Evolutionary conservation across 2,329 filamentous ascomycete species (phyloP).

Genomic region (Fusarium sp.): DNA sequence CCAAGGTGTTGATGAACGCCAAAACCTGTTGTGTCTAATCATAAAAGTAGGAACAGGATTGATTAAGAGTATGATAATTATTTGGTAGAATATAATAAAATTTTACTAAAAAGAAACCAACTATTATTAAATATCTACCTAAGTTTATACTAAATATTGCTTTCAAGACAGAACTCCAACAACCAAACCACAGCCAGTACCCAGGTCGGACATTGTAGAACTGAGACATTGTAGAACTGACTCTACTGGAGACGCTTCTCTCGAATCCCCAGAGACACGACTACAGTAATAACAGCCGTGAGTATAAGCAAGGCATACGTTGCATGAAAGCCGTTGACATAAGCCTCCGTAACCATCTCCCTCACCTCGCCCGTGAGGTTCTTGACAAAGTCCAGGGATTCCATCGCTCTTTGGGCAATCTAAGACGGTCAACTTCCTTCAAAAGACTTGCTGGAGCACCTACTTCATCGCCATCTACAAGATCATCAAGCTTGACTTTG

Average conservation of each 20-base stretch:
- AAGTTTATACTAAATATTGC: not conserved
- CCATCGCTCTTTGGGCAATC: not conserved
- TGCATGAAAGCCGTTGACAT: constrained; percentile 30
- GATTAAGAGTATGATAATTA: not conserved
- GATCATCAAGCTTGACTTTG: not conserved
- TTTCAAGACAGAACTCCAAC: not conserved
- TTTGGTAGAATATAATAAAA: not conserved
- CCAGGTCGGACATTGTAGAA: not conserved
- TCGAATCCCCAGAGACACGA: not conserved
- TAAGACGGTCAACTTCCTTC: not conserved
- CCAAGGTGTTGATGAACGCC: not conserved
- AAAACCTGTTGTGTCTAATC: not conserved
- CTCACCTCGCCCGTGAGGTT: not conserved
- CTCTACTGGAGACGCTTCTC: not conserved
- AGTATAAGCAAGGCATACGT: not conserved
- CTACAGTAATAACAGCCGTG: not conserved
- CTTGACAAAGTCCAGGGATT: not conserved
- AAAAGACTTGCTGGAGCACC: not conserved
- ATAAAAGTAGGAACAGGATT: not conserved
- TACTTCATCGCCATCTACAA: not conserved
- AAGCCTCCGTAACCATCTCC: not conserved
- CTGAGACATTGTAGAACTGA: not conserved
- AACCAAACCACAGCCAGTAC: not conserved
- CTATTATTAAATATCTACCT: not conserved
- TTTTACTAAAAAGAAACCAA: not conserved